Evolutionary conservation across 495 filamentous ascomycete genomes (phyloP), one percentile per base, ranked within the genome.

Genomic region (Poronia punctata): DNA sequence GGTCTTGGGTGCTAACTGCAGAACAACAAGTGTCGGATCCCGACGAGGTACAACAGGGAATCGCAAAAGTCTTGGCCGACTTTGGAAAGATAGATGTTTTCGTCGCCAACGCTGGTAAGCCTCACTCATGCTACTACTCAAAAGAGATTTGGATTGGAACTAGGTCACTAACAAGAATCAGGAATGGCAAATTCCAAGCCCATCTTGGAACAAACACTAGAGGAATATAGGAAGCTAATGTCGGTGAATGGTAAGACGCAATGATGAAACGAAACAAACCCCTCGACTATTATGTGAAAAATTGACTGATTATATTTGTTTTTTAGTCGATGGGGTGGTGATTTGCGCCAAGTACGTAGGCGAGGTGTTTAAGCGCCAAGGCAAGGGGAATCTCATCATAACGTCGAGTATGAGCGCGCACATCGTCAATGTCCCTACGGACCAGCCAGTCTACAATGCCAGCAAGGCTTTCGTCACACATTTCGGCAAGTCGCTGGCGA

Each of bases 391-490:
- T 20, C 40, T 50, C 0, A 62, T 80, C 41, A 68, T 76, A 43
- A 70, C 76, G 39, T 74, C 74, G 11, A 79, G 75, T 37, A 80
- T 81, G 77, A 75, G 72, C 26, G 78, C 74, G 39, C 60, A 58
- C 23, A 67, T 81, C 46, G 77, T 80, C 57, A 81, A 80, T 60
- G 73, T 66, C 35, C 77, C 78, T 5, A 77, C 79, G 41, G 67
- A 78, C 38, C 77, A 81, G 52, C 70, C 64, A 4, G 71, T 70
- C 46, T 81, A 81, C 57, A 80, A 79, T 43, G 71, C 76, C 10
- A 79, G 74, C 20, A 82, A 81, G 59, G 76, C 76, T 8, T 76
- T 62, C 41, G 77, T 80, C 15, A 46, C 43, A 15, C 47, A 62
- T 38, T 55, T 62, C 33, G 59, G 56, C 14, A 50, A 53, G 24